A percentile compares a stretch with the other conserved stretches of the same genome.
Evolutionary conservation across 164 flowering plant genomes (phyloP).

Genomic region (Sedum album): DNA sequence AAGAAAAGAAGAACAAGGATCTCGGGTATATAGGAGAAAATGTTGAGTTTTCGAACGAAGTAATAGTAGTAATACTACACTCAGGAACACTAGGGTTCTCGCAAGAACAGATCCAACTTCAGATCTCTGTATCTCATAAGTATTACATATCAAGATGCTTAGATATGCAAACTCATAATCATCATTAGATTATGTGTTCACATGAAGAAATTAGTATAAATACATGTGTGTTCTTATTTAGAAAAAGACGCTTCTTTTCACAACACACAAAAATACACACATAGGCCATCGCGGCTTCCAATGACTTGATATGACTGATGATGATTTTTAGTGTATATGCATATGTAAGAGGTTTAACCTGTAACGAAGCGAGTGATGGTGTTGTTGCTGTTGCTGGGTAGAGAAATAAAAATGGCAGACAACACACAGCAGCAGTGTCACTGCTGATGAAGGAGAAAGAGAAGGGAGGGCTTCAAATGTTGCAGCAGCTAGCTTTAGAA

Average conservation of each 20-base stretch:
- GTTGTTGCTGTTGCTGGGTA: not conserved
- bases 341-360: constrained; percentile 1
- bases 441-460: constrained; percentile 1
- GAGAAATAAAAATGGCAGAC: not conserved
- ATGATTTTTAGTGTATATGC: not conserved
- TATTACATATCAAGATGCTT: not conserved
- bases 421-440: not conserved
- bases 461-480: constrained; percentile 1
- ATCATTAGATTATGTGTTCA: constrained; percentile 1
- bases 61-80: too few species aligned
- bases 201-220: not conserved
- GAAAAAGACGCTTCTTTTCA: not conserved
- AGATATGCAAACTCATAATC: not conserved
- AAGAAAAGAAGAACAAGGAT: not conserved
- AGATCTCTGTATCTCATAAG: not conserved
- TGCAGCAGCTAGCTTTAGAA: not conserved
- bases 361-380: not conserved
- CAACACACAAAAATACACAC: not conserved
- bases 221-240: not conserved
- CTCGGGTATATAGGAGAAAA: not conserved
- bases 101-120: not conserved
- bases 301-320: not conserved
- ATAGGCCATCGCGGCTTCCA: not conserved
- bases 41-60: not conserved
- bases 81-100: not conserved